phyloP scores from a whole-genome alignment of 1,139 yeast genomes.

The Hemisphaericaspora subhashii region DNA sequence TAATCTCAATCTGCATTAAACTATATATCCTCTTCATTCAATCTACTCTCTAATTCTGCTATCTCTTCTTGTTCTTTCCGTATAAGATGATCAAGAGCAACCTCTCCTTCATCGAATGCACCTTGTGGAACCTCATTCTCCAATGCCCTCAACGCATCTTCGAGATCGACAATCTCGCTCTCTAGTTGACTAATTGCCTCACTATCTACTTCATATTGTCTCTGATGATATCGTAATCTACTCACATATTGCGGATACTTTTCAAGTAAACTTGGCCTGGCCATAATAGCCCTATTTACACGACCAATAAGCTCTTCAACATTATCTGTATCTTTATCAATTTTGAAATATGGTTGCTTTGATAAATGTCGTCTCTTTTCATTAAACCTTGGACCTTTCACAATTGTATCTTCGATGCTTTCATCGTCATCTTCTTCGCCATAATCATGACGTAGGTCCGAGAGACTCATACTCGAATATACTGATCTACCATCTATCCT shows the following conservation, averaged over 20 bases:
- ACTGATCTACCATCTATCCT: constrained; percentile 40
- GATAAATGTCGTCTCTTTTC: constrained; percentile 7
- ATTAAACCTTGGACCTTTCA: constrained; percentile 25
- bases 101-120: constrained; percentile 16
- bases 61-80: constrained; percentile 37
- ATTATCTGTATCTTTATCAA: constrained; percentile 9
- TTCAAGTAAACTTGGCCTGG: constrained; percentile 31
- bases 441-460: neutral
- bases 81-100: constrained; percentile 35
- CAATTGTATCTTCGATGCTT: constrained; percentile 6
- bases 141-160: neutral
- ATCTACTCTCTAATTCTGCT: constrained; percentile 27
- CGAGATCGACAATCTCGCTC: constrained; percentile 27
- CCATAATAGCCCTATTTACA: constrained; percentile 22
- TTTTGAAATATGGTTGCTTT: neutral
- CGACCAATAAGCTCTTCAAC: constrained; percentile 22
- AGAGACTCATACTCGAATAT: constrained; percentile 20
- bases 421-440: constrained; percentile 19
- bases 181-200: constrained; percentile 32
- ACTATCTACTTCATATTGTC: constrained; percentile 21
- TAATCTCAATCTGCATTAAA: too few species aligned
- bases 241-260: constrained; percentile 23
- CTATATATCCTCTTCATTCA: constrained; percentile 17
- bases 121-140: constrained; percentile 1
- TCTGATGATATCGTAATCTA: constrained; percentile 21